These are phyloP conservation scores for Gigaspora rosea DNA, from an alignment of 192 early-diverging fungal genomes.

Conservation along the genomic window DNA sequence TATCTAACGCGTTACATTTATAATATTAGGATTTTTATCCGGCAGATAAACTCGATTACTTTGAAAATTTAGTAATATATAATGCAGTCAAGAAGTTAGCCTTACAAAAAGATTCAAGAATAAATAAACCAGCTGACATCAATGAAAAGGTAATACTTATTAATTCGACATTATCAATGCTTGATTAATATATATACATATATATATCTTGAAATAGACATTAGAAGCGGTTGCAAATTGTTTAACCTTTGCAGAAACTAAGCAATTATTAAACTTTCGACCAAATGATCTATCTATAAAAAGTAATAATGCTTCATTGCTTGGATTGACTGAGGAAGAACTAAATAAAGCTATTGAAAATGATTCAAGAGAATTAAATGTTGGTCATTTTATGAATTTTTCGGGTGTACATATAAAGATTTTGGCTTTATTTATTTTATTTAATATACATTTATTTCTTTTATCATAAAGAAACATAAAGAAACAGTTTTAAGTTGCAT, in stretches of 20 bases:
- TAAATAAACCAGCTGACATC: background rate
- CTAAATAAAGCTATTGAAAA: conserved; percentile 2
- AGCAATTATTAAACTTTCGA: conserved; percentile 24
- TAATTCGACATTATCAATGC: background rate
- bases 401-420: too few species aligned
- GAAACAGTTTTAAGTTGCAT: background rate
- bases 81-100: conserved; percentile 9
- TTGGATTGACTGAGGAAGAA: conserved; percentile 18
- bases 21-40: conserved; percentile 1
- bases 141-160: background rate
- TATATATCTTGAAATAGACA: background rate
- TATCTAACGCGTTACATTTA: background rate
- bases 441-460: too few species aligned
- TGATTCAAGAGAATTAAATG: background rate
- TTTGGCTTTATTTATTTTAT: too few species aligned
- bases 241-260: conserved; percentile 21
- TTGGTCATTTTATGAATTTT: background rate
- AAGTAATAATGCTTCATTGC: background rate
- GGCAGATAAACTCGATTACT: conserved; percentile 6
- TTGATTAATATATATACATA: background rate
- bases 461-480: background rate
- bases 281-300: conserved; percentile 2
- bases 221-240: background rate
- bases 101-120: background rate
- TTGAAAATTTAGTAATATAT: conserved; percentile 13